A percentile compares a stretch with the other conserved stretches of the same genome.
Evolutionary conservation across 768 basidiomycete genomes (phyloP).

Genomic region (Tulasnella sp.): DNA sequence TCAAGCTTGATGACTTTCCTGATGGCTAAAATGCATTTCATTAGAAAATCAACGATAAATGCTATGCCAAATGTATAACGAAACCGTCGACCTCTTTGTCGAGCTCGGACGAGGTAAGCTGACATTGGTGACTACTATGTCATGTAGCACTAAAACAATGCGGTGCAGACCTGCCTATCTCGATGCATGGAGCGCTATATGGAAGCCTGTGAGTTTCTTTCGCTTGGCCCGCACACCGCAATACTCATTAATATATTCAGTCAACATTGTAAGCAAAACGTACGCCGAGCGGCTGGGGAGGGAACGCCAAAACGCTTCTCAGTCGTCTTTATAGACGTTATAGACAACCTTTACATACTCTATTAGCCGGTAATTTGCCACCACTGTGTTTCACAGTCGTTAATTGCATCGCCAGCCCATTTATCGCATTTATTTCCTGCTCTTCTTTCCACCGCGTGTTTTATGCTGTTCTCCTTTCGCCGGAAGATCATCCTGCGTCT

Average conservation of each 20-base stretch:
- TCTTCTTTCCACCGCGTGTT: background rate
- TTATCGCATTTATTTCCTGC: slow-evolving; percentile 5
- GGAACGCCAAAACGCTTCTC: slow-evolving; percentile 30
- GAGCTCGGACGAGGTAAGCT: slow-evolving; percentile 53
- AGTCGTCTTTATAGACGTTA: background rate
- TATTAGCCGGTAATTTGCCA: no score
- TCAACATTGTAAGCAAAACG: slow-evolving; percentile 62
- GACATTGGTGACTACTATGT: background rate
- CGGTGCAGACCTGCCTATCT: slow-evolving; percentile 58
- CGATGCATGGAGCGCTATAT: slow-evolving; percentile 72
- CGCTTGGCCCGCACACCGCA: background rate
- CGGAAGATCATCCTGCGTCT: background rate
- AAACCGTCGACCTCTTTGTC: slow-evolving; percentile 62
- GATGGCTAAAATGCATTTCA: background rate
- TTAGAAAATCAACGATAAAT: slow-evolving; percentile 70
- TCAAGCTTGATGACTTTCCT: background rate
- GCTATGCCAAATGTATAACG: slow-evolving; percentile 42
- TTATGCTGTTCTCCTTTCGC: background rate
- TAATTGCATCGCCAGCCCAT: no score
- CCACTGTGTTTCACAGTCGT: no score
- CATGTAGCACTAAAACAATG: background rate
- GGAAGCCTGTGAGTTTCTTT: slow-evolving; percentile 57
- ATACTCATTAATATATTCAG: slow-evolving; percentile 28
- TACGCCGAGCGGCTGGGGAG: slow-evolving; percentile 47
- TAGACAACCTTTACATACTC: no score